These are phyloP conservation scores for Benincasa hispida DNA, from an alignment of 306 rosid species.

Conservation along the genomic window DNA sequence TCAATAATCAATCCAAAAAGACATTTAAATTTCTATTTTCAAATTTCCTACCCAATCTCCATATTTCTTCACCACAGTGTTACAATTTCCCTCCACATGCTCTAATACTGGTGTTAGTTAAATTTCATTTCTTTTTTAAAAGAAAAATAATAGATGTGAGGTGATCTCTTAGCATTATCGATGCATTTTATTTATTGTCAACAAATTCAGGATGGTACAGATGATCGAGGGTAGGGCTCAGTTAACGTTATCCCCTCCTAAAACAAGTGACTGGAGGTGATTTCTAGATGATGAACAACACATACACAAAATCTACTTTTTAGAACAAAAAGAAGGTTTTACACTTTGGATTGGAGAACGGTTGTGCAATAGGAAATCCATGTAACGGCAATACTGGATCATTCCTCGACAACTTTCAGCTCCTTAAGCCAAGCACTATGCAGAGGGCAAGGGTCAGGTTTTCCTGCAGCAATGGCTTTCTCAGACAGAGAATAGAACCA, in stretches of 20 bases:
- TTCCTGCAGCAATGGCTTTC: slow-evolving; percentile 54
- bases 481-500: slow-evolving; percentile 75
- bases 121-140: neutral
- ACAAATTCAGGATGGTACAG: neutral
- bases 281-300: neutral
- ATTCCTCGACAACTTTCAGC: slow-evolving; percentile 40
- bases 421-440: slow-evolving; percentile 82
- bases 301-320: neutral
- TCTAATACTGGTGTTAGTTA: neutral
- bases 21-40: no score
- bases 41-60: neutral
- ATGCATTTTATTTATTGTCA: neutral
- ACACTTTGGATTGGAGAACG: neutral
- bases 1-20: no score
- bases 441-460: slow-evolving; percentile 75
- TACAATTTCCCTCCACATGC: neutral
- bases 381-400: neutral
- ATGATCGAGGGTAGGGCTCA: neutral
- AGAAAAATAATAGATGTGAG: no score
- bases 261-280: neutral
- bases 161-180: neutral
- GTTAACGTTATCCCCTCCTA: neutral
- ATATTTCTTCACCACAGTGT: neutral
- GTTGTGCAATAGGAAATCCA: neutral
- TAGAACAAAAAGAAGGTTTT: neutral